Evolutionary conservation across 179 eudicot species (phyloP), one percentile per base, ranked within the genome.

Genomic region (Heliamphora pulchella): DNA sequence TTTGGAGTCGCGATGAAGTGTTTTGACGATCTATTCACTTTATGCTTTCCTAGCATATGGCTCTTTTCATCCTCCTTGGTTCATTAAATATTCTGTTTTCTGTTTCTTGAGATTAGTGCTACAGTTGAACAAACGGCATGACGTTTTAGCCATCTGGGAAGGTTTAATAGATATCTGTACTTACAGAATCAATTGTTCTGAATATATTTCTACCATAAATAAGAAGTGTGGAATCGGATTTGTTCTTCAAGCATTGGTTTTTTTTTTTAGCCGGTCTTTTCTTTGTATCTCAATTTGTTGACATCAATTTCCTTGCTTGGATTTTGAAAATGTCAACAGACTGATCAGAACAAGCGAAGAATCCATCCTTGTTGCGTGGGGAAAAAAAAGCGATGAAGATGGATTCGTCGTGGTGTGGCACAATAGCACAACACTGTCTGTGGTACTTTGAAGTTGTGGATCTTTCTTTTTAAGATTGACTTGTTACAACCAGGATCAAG

Each of bases 1-100:
- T 75, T 43, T 79, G 81, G 62, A 77, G 75, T 81, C 78, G 72
- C 43, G 80, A 72, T 76, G 71, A 71, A 76, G 80, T 59, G 63
- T 31, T 31, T 63, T 18, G 64, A 74, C 58, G 46, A 78, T 54
- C 43, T 51, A 77, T 22, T 74, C 76, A 75, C 73, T 75, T 71
- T 53, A 79, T 58, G 65, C 62, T 70, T 57, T 69, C 14, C 57
- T 79, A n/a, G 68, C 58, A 58, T 47, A 47, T 7, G 58, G 68
- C 74, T 79, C 31, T 59, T 58, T 22, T 47, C 53, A 54, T 11
- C 70, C 39, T 58, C 68, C 44, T 55, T 74, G 63, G 4, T 54
- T 55, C 39, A 59, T 61, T 17, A 1, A 17, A 61, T 43, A 31
- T 54, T 53, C n/a, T 17, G 5, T 50, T 61, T 61, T 72, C 44